Conservation (phyloP, 228 moss, liverwort and hornwort species). For the Sphagnum magellanicum region DNA sequence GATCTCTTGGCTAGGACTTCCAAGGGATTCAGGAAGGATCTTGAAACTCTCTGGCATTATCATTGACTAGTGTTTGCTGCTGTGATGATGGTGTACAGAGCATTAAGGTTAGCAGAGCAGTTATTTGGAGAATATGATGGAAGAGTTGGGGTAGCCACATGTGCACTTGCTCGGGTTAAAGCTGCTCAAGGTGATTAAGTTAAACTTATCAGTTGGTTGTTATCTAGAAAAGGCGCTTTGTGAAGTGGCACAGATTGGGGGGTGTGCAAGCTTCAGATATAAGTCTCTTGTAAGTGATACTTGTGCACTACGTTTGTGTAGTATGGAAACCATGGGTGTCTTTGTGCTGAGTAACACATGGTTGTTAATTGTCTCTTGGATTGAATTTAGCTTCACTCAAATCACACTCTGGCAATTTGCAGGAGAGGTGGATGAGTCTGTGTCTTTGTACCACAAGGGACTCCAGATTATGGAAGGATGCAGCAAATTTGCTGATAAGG, state of each 20-base stretch:
- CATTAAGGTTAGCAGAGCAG: constrained; percentile 60
- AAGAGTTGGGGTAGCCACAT: constrained; percentile 85
- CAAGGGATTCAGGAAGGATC: neutral
- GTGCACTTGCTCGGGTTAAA: constrained; percentile 75
- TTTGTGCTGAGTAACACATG: too few relatives aligned
- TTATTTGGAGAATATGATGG: constrained; percentile 66
- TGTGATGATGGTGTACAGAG: constrained; percentile 10
- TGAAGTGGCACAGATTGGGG: too few relatives aligned
- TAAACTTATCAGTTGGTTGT: neutral
- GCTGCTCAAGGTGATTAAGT: constrained; percentile 54
- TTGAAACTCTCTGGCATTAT: neutral
- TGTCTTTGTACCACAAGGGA: constrained; percentile 55
- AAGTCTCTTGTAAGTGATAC: neutral
- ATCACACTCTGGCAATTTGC: neutral
- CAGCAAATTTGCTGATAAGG: constrained; percentile 44
- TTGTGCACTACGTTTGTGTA: too few relatives aligned
- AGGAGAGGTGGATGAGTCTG: constrained; percentile 75
- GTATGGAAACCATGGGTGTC: too few relatives aligned
- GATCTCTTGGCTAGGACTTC: constrained; percentile 6
- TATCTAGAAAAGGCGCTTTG: too few relatives aligned
- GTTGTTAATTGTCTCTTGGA: neutral
- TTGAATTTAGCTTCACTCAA: neutral
- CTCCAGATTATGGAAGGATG: constrained; percentile 58
- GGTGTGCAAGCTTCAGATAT: neutral
- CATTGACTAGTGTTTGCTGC: neutral